A percentile compares a stretch with the other conserved stretches of the same genome.
Conservation (phyloP, 2,329 filamentous ascomycete species). For the Penicillium nordicum region DNA sequence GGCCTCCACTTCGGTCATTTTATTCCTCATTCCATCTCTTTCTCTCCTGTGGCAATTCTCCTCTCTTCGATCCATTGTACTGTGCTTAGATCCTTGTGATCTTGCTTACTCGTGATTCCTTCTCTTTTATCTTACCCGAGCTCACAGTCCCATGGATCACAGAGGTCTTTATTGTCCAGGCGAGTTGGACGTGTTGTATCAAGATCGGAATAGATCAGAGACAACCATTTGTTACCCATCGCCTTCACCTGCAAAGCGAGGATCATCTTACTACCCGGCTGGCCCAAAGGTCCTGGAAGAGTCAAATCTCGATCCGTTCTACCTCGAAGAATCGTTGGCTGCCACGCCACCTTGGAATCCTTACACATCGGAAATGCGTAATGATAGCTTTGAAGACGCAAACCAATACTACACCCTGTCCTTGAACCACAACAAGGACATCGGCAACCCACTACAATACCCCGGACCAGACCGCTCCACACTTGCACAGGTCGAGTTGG, state of each 20-base stretch:
- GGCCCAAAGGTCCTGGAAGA: slow-evolving; percentile 31
- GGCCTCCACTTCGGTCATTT: slow-evolving; percentile 5
- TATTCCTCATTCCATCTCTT: slow-evolving; percentile 17
- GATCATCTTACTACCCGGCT: slow-evolving; percentile 32
- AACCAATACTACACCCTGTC: slow-evolving; percentile 34
- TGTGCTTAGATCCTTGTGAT: slow-evolving; percentile 9
- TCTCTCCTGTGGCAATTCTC: slow-evolving; percentile 4
- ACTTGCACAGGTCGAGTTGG: slow-evolving; percentile 31
- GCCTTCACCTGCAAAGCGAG: slow-evolving; percentile 28
- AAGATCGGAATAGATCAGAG: slow-evolving; percentile 33
- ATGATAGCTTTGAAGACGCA: slow-evolving; percentile 32
- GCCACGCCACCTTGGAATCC: slow-evolving; percentile 27
- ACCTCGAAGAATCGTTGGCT: slow-evolving; percentile 36
- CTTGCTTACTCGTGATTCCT: slow-evolving; percentile 14
- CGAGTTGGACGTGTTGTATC: slow-evolving; percentile 33
- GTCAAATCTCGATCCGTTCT: slow-evolving; percentile 39
- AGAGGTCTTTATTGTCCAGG: slow-evolving; percentile 32
- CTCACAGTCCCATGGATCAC: slow-evolving; percentile 39
- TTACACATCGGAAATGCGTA: slow-evolving; percentile 26
- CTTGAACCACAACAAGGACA: slow-evolving; percentile 21
- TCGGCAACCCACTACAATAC: slow-evolving; percentile 12
- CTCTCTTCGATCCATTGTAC: slow-evolving; percentile 11
- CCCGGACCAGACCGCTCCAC: slow-evolving; percentile 28
- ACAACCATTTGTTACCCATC: slow-evolving; percentile 29
- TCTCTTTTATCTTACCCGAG: slow-evolving; percentile 12